Base-by-base conservation (phyloP, 2,329 filamentous ascomycete species). In the Paecilomyces sp. region DNA sequence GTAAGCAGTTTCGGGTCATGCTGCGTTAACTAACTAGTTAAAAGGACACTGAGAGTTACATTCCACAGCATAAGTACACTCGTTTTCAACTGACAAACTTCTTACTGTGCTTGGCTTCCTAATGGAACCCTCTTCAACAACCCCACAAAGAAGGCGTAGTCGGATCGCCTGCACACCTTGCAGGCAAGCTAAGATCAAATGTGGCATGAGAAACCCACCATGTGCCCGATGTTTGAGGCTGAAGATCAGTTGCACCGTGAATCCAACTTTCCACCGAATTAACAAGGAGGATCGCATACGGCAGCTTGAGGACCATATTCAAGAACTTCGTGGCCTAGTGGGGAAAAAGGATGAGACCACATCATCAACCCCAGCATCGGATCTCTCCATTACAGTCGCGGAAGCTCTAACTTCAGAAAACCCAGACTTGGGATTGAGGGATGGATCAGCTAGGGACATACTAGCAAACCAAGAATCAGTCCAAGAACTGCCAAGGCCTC, bases 171-270 rank as follows among this genome's bases (percentile, higher is more conserved):
- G 56, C 34, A 53, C 50, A 41, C 41, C 56, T 30, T 57, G 56
- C 41, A 41, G 56, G n/a, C 56, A 57, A 24, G 52, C 30, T 31
- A 57, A 57, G 41, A 57, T 51, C 13, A 41, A 30, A 41, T 57
- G 56, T 18, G 56, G 36, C 9, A 57, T 57, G 56, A 41, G 25
- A 18, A 30, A 28, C 18, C 41, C 56, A 28, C 56, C 56, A 22
- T 57, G 56, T 33, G 41, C 56, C n/a, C 56, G 56, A 51, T 57
- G 56, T 25, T 22, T 52, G 11, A 57, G 56, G 18, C n/a, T 57
- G 41, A 50, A 50, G 13, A 52, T 57, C 12, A 18, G 22, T 7
- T 57, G 56, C 28, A 57, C 56, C 3, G 22, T 57, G n/a, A 36
- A 57, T 25, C 41, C 36, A 52, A 31, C 6, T 24, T 57, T 51